A percentile compares a stretch with the other conserved stretches of the same genome.
phyloP scores from a whole-genome alignment of 2,329 filamentous ascomycete genomes.

The Orbilia brochopaga region DNA sequence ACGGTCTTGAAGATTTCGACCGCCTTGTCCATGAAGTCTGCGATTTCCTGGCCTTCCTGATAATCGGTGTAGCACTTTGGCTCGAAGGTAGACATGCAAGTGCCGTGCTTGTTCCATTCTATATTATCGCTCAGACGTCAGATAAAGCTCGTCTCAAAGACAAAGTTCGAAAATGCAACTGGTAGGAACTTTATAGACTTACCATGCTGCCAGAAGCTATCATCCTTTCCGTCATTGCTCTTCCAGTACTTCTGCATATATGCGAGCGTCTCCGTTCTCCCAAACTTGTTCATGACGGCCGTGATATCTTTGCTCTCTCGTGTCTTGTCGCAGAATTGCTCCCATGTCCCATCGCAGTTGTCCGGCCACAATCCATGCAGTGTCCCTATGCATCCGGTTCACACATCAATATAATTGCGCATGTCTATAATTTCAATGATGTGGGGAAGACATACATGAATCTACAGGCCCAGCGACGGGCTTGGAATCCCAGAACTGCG shows the following conservation, averaged over 20 bases:
- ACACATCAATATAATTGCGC: not conserved
- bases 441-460: constrained; percentile 72
- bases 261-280: constrained; percentile 65
- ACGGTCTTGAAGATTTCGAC: constrained; percentile 71
- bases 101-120: constrained; percentile 73
- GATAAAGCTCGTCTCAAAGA: too few species aligned
- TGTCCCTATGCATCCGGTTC: constrained; percentile 26
- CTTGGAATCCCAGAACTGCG: constrained; percentile 77
- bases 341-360: constrained; percentile 68
- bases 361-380: constrained; percentile 62
- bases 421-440: not conserved
- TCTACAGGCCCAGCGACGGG: constrained; percentile 70
- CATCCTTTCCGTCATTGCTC: constrained; percentile 69
- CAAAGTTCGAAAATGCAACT: constrained; percentile 8
- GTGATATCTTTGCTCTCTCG: constrained; percentile 71
- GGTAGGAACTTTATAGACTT: not conserved
- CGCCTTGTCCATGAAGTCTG: constrained; percentile 71
- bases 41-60: constrained; percentile 67
- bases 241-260: constrained; percentile 78
- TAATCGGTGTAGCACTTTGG: constrained; percentile 71
- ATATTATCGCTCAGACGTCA: not conserved
- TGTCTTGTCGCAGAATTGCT: constrained; percentile 68
- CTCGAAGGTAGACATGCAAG: constrained; percentile 69
- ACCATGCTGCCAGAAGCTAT: constrained; percentile 74
- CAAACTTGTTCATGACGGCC: constrained; percentile 65